Evolutionary conservation across 225 moss, liverwort and hornwort species (phyloP).

Genomic region (Marchantia paleacea): DNA sequence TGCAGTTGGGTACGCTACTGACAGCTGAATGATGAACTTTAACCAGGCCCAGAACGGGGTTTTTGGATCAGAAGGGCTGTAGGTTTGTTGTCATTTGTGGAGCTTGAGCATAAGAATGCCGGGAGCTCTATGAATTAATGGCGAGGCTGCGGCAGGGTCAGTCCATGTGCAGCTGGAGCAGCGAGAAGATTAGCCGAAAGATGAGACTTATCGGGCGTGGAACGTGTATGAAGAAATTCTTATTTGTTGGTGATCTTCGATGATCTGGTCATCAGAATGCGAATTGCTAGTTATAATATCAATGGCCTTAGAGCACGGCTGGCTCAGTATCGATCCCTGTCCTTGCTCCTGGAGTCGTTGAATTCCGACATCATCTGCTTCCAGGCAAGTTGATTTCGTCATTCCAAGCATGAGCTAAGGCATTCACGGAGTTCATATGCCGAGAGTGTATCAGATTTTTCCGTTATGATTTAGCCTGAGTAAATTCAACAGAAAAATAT

Average conservation of each 20-base stretch:
- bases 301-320: conserved; percentile 42
- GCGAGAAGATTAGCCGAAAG: background rate
- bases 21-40: too few species aligned
- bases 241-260: background rate
- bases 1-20: too few species aligned
- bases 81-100: too few species aligned
- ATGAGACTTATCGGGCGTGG: background rate
- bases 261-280: conserved; percentile 24
- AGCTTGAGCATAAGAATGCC: too few species aligned
- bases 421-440: background rate
- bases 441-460: too few species aligned
- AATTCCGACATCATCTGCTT: conserved; percentile 51
- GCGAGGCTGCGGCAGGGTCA: background rate
- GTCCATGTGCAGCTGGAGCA: background rate
- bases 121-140: background rate
- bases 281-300: conserved; percentile 44
- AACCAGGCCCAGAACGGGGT: too few species aligned
- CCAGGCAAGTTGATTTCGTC: conserved; percentile 24
- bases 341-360: conserved; percentile 34
- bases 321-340: conserved; percentile 27
- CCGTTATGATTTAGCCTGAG: too few species aligned
- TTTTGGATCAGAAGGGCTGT: too few species aligned
- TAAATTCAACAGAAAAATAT: too few species aligned
- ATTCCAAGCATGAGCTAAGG: background rate
- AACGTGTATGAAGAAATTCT: background rate